Conservation (phyloP, 768 basidiomycete species). For the Tylopilus rubrobrunneus region DNA sequence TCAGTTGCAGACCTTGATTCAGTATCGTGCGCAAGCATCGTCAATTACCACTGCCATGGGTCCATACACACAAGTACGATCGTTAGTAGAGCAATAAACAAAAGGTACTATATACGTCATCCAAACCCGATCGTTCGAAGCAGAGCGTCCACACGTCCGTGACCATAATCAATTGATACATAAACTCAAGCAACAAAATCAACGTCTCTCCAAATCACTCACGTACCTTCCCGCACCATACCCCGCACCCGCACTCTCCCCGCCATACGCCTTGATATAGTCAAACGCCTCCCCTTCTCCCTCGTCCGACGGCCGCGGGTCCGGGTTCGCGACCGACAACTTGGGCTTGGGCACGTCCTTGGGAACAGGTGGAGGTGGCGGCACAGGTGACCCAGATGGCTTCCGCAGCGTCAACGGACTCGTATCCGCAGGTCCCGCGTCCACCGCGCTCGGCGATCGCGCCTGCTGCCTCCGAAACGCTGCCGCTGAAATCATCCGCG, state of each 20-base stretch:
- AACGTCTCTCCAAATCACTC: constrained; percentile 39
- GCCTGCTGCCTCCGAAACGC: constrained; percentile 60
- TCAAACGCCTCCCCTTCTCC: constrained; percentile 41
- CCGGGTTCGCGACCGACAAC: constrained; percentile 29
- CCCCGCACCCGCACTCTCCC: constrained; percentile 18
- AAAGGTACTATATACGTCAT: background rate
- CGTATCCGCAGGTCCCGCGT: constrained; percentile 37
- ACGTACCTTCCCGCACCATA: constrained; percentile 45
- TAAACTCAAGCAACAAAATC: background rate
- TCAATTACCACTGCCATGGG: too few relatives aligned
- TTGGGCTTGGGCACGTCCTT: constrained; percentile 9
- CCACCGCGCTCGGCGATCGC: constrained; percentile 26
- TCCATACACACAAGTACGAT: background rate
- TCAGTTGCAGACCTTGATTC: too few relatives aligned
- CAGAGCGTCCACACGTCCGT: background rate
- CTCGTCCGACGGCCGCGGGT: constrained; percentile 30
- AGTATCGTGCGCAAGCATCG: too few relatives aligned
- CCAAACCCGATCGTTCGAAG: background rate
- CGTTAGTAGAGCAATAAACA: background rate
- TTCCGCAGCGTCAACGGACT: constrained; percentile 49
- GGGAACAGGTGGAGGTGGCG: constrained; percentile 10
- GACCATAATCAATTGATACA: constrained; percentile 6
- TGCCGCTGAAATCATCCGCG: constrained; percentile 69
- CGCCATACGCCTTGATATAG: constrained; percentile 54
- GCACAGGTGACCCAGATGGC: constrained; percentile 31